phyloP scores from a whole-genome alignment of 495 filamentous ascomycete genomes.

The Daldinia decipiens region DNA sequence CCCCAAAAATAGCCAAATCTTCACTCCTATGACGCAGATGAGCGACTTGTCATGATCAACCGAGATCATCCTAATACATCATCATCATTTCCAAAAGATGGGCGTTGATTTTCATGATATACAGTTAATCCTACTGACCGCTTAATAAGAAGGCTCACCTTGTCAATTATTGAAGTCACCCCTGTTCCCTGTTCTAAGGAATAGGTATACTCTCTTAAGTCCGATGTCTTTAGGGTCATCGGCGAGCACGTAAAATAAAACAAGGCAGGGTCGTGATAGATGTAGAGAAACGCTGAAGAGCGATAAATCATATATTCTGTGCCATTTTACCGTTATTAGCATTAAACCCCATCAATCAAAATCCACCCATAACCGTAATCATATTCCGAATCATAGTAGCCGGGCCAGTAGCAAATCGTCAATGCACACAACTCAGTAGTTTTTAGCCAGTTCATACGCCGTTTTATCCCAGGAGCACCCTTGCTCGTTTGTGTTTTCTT shows the following conservation, averaged over 20 bases:
- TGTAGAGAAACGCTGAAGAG: background rate
- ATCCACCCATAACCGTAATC: conserved; percentile 25
- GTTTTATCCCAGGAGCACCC: conserved; percentile 32
- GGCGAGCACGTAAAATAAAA: background rate
- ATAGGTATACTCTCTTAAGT: background rate
- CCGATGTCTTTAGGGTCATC: background rate
- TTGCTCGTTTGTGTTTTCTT: conserved; percentile 30
- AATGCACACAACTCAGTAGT: conserved; percentile 26
- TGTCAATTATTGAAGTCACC: background rate
- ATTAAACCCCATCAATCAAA: conserved; percentile 31
- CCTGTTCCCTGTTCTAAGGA: background rate
- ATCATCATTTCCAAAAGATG: background rate
- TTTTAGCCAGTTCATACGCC: conserved; percentile 37
- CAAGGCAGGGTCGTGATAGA: background rate
- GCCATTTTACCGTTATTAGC: conserved; percentile 33
- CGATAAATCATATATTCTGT: conserved; percentile 37
- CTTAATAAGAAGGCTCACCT: background rate
- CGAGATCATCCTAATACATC: background rate
- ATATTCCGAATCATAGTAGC: conserved; percentile 30
- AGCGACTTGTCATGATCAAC: conserved; percentile 1
- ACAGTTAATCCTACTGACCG: background rate
- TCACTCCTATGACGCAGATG: background rate
- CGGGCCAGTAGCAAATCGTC: conserved; percentile 23
- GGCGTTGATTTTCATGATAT: background rate
- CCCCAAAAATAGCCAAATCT: conserved; percentile 23